These are phyloP conservation scores for Eucalyptus cloeziana DNA, from an alignment of 345 rosid genomes.

Conservation along the genomic window DNA sequence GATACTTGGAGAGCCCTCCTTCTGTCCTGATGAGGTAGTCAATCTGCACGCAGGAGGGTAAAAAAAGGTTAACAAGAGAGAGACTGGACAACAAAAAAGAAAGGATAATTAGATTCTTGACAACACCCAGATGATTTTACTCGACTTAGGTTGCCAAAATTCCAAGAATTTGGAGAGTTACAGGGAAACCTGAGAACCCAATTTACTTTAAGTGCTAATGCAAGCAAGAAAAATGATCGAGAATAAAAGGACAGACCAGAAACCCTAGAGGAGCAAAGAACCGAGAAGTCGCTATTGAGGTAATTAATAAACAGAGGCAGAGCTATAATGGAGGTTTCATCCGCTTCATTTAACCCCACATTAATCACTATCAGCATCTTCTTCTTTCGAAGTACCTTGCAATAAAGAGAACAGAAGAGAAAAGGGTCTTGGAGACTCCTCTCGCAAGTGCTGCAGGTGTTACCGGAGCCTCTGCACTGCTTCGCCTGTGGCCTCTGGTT, in stretches of 20 bases:
- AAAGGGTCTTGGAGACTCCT: constrained; percentile 30
- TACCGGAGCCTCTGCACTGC: constrained; percentile 35
- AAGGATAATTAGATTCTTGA: background rate
- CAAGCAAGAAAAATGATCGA: background rate
- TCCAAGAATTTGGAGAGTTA: background rate
- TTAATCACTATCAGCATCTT: background rate
- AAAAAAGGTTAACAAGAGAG: background rate
- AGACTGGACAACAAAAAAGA: background rate
- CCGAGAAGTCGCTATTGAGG: background rate
- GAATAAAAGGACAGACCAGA: background rate
- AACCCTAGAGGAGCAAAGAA: background rate
- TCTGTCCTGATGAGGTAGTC: constrained; percentile 35
- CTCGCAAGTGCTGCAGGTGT: constrained; percentile 33
- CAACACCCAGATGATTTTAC: background rate
- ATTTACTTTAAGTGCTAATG: background rate
- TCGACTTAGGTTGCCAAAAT: background rate
- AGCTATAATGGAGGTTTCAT: background rate
- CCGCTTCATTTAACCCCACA: background rate
- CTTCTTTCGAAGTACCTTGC: constrained; percentile 7
- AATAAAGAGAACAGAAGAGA: constrained; percentile 9
- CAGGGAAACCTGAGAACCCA: background rate
- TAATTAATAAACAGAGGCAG: background rate
- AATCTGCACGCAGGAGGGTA: constrained; percentile 17
- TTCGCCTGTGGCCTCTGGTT: constrained; percentile 41
- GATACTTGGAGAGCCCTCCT: constrained; percentile 51